Evolutionary conservation across 306 rosid species (phyloP), one percentile per base, ranked within the genome.

Genomic region (Citrullus colocynthis): DNA sequence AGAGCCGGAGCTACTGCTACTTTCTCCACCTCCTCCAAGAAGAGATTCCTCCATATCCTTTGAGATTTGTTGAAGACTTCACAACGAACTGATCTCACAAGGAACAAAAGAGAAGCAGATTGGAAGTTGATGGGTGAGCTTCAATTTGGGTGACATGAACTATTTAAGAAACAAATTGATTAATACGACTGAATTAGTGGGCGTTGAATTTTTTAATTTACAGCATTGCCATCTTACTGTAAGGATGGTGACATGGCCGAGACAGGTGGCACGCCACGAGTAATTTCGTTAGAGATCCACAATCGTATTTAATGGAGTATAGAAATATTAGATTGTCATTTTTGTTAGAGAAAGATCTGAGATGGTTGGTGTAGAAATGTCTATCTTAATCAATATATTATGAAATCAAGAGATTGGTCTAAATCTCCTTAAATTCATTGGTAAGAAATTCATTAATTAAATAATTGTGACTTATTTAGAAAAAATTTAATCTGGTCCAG

Each of bases 41-140:
- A 92, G 84, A 61, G 93, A 90, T 57, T 56, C 72, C 79, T 90
- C 90, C 97, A 92, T 92, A 4, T 39, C 5, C 55, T 49, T 76
- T 10, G 36, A 37, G 37, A 15, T 41, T 6, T 15, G 41, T 71
- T 11, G 54, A 42, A 18, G 30, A 49, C 52, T 34, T 55, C 52
- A n/a, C 65, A 55, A 42, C 61, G 14, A 39, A 65, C 72, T 65
- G 15, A 63, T 16, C 2, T 34, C 45, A 63, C 12, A 63, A 7
- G 36, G 37, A 70, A 70, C 30, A 44, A 70, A 39, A 51, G 56
- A 41, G 75, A 70, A 6, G 18, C 54, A 42, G 30, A 45, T 24
- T 7, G 77, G 61, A 28, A 73, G 45, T 73, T 73, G 77, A 51
- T 51, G 59, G 28, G 61, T n/a, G n/a, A 24, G 75, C 34, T 44